Percentiles rank a stretch among this genome's conserved stretches.
Evolutionary conservation across 768 basidiomycete species (phyloP).

Genomic region (Lactifluus pinguis): DNA sequence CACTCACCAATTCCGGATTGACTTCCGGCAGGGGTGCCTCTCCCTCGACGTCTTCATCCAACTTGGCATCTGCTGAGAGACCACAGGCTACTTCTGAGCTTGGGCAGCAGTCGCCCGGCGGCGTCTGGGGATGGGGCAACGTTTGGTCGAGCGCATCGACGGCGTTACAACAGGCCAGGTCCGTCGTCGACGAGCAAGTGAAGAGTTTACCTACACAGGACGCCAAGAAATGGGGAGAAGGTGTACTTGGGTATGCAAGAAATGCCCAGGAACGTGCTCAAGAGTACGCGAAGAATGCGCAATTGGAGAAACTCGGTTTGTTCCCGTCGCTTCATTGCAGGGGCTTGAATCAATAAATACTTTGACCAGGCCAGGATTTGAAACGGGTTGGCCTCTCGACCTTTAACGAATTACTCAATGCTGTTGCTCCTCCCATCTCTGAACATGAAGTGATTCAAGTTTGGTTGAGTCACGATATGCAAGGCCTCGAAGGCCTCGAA

Average conservation of each 20-base stretch:
- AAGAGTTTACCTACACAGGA: constrained; percentile 81
- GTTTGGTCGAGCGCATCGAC: constrained; percentile 86
- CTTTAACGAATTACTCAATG: constrained; percentile 86
- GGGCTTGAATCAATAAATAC: constrained; percentile 11
- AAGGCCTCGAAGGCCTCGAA: constrained; percentile 92
- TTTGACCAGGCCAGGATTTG: constrained; percentile 70
- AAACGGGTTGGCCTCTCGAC: constrained; percentile 82
- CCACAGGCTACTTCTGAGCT: constrained; percentile 14
- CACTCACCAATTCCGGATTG: constrained; percentile 30
- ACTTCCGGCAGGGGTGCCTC: constrained; percentile 27
- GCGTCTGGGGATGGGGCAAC: constrained; percentile 73
- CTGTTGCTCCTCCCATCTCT: constrained; percentile 95
- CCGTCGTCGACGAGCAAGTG: constrained; percentile 89
- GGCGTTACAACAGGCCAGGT: constrained; percentile 79
- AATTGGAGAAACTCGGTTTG: constrained; percentile 83
- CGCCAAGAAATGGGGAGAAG: constrained; percentile 83
- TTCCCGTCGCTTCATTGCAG: constrained; percentile 12
- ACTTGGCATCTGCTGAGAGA: constrained; percentile 14
- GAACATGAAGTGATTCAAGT: constrained; percentile 98
- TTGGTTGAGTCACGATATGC: constrained; percentile 94
- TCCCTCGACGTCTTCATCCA: constrained; percentile 26
- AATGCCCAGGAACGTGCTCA: constrained; percentile 29
- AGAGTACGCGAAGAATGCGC: constrained; percentile 77
- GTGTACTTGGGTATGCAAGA: constrained; percentile 79
- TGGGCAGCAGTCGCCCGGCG: constrained; percentile 20